These are phyloP conservation scores for Neopestalotiopsis clavispora DNA, from an alignment of 2,329 filamentous ascomycete species.

Conservation along the genomic window DNA sequence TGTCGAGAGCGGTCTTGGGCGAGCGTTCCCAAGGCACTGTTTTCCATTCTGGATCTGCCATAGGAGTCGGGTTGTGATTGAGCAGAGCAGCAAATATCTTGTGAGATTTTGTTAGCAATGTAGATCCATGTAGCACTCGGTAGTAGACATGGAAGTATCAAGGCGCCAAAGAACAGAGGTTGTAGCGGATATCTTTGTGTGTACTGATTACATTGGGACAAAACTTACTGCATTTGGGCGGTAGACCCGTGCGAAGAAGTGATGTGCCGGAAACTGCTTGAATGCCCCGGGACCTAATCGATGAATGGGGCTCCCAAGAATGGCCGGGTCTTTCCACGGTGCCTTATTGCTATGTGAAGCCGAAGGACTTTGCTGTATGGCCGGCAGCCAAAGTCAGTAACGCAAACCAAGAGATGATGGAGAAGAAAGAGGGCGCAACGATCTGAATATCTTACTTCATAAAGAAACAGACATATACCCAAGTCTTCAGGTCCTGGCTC, in stretches of 20 bases:
- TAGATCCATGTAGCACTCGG: not conserved
- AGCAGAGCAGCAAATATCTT: conserved; percentile 55
- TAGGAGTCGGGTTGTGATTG: conserved; percentile 53
- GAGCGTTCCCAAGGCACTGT: conserved; percentile 56
- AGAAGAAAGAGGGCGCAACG: not conserved
- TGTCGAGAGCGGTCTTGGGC: conserved; percentile 55
- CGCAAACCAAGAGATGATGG: not conserved
- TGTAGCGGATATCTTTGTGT: not conserved
- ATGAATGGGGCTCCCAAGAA: conserved; percentile 42
- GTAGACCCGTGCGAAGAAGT: conserved; percentile 62
- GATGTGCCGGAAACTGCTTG: conserved; percentile 57
- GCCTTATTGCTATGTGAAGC: conserved; percentile 37
- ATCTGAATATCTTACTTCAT: conserved; percentile 47
- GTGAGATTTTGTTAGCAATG: not conserved
- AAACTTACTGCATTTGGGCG: conserved; percentile 57
- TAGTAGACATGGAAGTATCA: conserved; percentile 52
- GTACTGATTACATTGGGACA: not conserved
- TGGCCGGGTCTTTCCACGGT: conserved; percentile 42
- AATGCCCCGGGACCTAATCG: conserved; percentile 52
- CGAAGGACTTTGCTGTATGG: conserved; percentile 51
- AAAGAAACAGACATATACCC: conserved; percentile 56
- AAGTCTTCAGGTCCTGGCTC: conserved; percentile 27
- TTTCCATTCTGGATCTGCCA: conserved; percentile 57
- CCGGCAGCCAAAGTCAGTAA: not conserved
- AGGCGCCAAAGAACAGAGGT: not conserved